Evolutionary conservation across 345 rosid species (phyloP).

Genomic region (Hevea brasiliensis): DNA sequence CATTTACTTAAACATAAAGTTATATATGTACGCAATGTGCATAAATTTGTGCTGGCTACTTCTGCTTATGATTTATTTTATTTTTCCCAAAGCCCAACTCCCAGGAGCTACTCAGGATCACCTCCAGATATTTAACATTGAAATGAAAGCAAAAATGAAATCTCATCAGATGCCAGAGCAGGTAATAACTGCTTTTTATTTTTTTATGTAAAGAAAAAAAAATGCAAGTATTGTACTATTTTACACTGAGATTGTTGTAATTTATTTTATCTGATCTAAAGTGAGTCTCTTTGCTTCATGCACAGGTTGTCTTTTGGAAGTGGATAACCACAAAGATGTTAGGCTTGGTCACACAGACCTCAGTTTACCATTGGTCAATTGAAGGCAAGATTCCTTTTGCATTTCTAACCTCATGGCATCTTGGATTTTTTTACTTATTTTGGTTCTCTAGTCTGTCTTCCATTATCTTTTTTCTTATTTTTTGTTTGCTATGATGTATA

Average conservation of each 20-base stretch:
- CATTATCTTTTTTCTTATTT: constrained; percentile 1
- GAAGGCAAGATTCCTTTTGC: constrained; percentile 56
- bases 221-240: background rate
- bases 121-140: constrained; percentile 96
- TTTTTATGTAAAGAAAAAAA: background rate
- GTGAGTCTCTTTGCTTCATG: constrained; percentile 1
- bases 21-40: background rate
- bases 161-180: constrained; percentile 99
- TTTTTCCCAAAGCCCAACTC: constrained; percentile 74
- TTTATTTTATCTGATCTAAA: background rate
- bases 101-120: constrained; percentile 97
- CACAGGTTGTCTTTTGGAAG: constrained; percentile 95
- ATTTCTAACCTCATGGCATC: background rate
- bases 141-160: constrained; percentile 89
- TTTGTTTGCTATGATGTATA: background rate
- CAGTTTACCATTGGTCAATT: constrained; percentile 97
- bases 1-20: background rate
- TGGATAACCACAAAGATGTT: constrained; percentile 93
- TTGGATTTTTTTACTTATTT: background rate
- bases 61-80: constrained; percentile 1
- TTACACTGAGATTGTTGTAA: background rate
- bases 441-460: background rate
- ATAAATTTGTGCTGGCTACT: constrained; percentile 6
- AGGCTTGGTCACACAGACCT: constrained; percentile 85
- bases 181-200: constrained; percentile 37